Conservation (phyloP, 345 rosid genomes). For the Angophora floribunda region DNA sequence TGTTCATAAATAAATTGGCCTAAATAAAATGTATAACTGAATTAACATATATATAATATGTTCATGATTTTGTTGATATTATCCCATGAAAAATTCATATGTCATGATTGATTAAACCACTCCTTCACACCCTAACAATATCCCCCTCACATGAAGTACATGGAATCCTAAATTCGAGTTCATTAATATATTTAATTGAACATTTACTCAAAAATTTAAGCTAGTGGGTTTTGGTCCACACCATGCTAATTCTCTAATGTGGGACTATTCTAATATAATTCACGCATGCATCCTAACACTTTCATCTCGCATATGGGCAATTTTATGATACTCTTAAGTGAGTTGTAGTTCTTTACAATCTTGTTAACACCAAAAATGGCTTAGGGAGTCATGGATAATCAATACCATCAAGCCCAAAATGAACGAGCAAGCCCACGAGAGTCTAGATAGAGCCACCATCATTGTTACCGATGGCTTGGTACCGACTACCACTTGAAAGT, state of each 20-base stretch:
- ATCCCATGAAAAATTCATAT: no score
- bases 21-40: accelerated
- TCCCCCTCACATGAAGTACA: no score
- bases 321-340: background rate
- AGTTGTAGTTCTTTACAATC: background rate
- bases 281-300: no score
- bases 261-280: no score
- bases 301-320: background rate
- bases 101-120: background rate
- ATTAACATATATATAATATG: accelerated
- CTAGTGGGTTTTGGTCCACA: no score
- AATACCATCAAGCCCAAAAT: background rate
- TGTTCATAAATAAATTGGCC: no score
- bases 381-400: background rate
- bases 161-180: no score
- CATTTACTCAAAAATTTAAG: no score
- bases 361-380: background rate
- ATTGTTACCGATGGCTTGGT: background rate
- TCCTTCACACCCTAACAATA: no score
- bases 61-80: no score
- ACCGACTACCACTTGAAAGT: accelerated
- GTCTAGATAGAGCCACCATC: background rate
- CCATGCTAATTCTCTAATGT: no score
- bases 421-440: background rate
- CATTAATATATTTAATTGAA: no score